phyloP scores from a whole-genome alignment of 768 basidiomycete genomes.

The Omphalotus guepiniiformis region DNA sequence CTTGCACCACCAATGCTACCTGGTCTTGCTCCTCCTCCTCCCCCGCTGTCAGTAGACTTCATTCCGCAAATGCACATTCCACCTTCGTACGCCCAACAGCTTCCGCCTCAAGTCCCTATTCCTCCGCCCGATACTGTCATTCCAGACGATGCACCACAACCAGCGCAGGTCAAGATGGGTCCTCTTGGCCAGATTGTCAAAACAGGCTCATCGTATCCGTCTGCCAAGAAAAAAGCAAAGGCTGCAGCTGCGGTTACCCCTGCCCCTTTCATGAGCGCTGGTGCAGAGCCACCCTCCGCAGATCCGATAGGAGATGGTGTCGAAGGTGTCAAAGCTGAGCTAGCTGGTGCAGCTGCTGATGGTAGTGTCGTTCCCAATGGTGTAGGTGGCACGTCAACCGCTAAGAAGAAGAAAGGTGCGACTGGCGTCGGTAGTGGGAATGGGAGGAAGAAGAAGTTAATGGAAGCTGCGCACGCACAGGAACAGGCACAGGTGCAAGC shows the following conservation, averaged over 20 bases:
- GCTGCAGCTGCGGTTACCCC: conserved; percentile 12
- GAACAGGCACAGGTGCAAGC: conserved; percentile 7
- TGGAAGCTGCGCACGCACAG: conserved; percentile 13
- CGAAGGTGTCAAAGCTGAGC: conserved; percentile 18
- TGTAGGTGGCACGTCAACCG: conserved; percentile 19
- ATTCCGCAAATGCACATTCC: not conserved
- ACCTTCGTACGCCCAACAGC: not conserved
- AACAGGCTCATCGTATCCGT: conserved; percentile 35
- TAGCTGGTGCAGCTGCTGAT: conserved; percentile 15
- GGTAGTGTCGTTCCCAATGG: conserved; percentile 9
- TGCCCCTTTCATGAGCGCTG: conserved; percentile 12
- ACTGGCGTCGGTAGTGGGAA: conserved; percentile 40
- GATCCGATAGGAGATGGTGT: not conserved
- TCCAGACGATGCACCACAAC: conserved; percentile 59
- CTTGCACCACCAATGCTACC: conserved; percentile 13
- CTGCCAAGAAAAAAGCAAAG: conserved; percentile 60
- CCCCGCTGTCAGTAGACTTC: not conserved
- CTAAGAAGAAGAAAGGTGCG: conserved; percentile 45
- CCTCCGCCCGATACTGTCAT: conserved; percentile 31
- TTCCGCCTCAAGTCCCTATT: conserved; percentile 9
- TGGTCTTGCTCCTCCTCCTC: conserved; percentile 10
- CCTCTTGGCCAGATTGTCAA: conserved; percentile 75
- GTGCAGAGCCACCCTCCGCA: not conserved
- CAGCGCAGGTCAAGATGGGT: conserved; percentile 66
- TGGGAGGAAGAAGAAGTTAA: conserved; percentile 37